Percentiles rank a stretch among this genome's conserved stretches.
These are phyloP conservation scores for Aureobasidium musti DNA, from an alignment of 2,329 filamentous ascomycete species.

Conservation along the genomic window DNA sequence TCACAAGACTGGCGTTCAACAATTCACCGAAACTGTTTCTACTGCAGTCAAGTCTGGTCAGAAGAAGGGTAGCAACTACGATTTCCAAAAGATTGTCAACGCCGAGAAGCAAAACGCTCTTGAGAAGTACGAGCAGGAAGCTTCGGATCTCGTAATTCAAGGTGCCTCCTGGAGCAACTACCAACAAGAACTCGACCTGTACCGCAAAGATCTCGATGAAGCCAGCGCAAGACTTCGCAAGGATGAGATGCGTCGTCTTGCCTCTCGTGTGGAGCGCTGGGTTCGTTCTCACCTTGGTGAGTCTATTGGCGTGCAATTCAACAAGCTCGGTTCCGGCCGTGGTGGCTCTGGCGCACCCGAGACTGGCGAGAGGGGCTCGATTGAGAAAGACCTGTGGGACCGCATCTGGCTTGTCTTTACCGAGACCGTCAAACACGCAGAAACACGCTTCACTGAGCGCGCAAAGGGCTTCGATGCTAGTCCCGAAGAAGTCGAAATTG, in stretches of 20 bases:
- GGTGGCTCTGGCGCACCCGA: conserved; percentile 80
- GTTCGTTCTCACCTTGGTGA: conserved; percentile 85
- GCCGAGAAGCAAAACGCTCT: conserved; percentile 77
- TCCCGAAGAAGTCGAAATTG: conserved; percentile 85
- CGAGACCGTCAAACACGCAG: conserved; percentile 79
- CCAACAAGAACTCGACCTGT: conserved; percentile 73
- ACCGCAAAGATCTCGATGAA: conserved; percentile 87
- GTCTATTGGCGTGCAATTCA: conserved; percentile 89
- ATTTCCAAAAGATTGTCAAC: conserved; percentile 92
- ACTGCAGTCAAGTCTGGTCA: conserved; percentile 85
- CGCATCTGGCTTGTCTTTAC: conserved; percentile 88
- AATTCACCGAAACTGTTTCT: conserved; percentile 87
- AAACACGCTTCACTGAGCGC: conserved; percentile 79
- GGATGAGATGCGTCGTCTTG: conserved; percentile 93
- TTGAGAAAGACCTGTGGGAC: conserved; percentile 92
- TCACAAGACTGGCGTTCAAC: conserved; percentile 81
- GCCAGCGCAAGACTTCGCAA: conserved; percentile 82
- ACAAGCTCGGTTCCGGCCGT: conserved; percentile 86
- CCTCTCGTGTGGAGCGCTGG: conserved; percentile 90
- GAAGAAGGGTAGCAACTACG: conserved; percentile 86
- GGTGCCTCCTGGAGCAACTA: conserved; percentile 88
- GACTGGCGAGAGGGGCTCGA: conserved; percentile 67
- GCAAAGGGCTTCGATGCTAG: conserved; percentile 93
- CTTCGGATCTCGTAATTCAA: conserved; percentile 71
- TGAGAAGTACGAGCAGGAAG: conserved; percentile 73